A percentile compares a stretch with the other conserved stretches of the same genome.
These are phyloP conservation scores for Cercospora sesami DNA, from an alignment of 2,329 filamentous ascomycete species.

Conservation along the genomic window DNA sequence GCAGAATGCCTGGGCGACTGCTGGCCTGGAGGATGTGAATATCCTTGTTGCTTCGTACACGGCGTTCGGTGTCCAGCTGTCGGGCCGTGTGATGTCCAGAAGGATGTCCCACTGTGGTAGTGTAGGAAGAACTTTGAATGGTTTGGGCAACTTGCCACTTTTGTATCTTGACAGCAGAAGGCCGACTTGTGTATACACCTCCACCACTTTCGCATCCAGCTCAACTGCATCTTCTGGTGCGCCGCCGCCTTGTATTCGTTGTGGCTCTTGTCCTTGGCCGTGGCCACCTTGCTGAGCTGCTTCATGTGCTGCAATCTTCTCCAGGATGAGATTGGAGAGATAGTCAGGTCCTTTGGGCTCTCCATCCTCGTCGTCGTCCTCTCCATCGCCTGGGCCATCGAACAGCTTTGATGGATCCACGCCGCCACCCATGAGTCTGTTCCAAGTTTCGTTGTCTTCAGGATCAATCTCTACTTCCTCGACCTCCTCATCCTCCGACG, in stretches of 20 bases:
- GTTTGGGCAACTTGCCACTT: constrained; percentile 93
- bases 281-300: constrained; percentile 59
- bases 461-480: constrained; percentile 77
- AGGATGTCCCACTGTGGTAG: constrained; percentile 91
- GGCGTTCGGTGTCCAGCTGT: constrained; percentile 75
- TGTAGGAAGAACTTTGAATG: constrained; percentile 93
- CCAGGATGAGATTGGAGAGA: constrained; percentile 86
- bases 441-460: constrained; percentile 84
- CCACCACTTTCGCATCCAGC: constrained; percentile 85
- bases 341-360: constrained; percentile 55
- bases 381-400: constrained; percentile 60
- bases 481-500: constrained; percentile 67
- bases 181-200: constrained; percentile 92
- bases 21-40: constrained; percentile 81
- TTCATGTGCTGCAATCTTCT: constrained; percentile 92
- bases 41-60: constrained; percentile 87
- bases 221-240: constrained; percentile 78
- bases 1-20: constrained; percentile 79
- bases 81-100: constrained; percentile 78
- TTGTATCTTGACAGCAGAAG: constrained; percentile 89
- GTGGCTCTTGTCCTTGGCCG: constrained; percentile 56
- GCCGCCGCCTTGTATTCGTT: constrained; percentile 57
- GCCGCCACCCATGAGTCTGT: constrained; percentile 74
- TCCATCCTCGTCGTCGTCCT: constrained; percentile 36
- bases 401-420: constrained; percentile 70